Evolutionary conservation across 169 alveolate genomes (phyloP).

Genomic region (Plasmodium billcollinsi): DNA sequence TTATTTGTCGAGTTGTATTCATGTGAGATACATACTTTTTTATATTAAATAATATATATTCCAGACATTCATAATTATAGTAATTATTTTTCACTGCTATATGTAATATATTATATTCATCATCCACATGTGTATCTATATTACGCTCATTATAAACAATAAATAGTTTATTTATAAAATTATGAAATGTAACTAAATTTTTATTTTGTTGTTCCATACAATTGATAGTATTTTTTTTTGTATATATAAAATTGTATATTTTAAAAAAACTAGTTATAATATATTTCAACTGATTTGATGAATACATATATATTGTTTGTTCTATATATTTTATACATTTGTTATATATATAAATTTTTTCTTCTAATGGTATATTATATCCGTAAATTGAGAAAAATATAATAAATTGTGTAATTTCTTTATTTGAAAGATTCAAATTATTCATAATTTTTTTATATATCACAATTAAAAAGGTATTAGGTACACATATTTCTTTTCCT

Average conservation of each 20-base stretch:
- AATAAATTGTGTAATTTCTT: constrained; percentile 35
- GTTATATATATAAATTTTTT: constrained; percentile 13
- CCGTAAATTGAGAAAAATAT: constrained; percentile 22
- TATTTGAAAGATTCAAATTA: constrained; percentile 34
- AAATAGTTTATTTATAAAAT: constrained; percentile 10
- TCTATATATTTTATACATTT: constrained; percentile 17
- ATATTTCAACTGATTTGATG: constrained; percentile 33
- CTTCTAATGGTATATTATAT: constrained; percentile 4
- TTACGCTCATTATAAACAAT: constrained; percentile 17
- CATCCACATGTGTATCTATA: constrained; percentile 34
- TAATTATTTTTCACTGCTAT: constrained; percentile 13
- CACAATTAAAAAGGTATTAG: not conserved
- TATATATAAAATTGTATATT: constrained; percentile 9
- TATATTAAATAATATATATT: constrained; percentile 51
- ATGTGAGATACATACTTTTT: constrained; percentile 46
- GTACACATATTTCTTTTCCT: constrained; percentile 15
- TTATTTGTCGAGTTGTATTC: constrained; percentile 13
- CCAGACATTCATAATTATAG: constrained; percentile 50
- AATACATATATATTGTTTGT: constrained; percentile 4
- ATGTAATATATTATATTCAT: constrained; percentile 28
- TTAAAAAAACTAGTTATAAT: constrained; percentile 24
- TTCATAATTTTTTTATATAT: constrained; percentile 4
- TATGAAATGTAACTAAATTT: not conserved
- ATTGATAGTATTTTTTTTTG: not conserved
- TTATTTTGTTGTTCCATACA: not conserved